Evolutionary conservation across 768 basidiomycete species (phyloP).

Genomic region (Macrolepiota albuminosa): DNA sequence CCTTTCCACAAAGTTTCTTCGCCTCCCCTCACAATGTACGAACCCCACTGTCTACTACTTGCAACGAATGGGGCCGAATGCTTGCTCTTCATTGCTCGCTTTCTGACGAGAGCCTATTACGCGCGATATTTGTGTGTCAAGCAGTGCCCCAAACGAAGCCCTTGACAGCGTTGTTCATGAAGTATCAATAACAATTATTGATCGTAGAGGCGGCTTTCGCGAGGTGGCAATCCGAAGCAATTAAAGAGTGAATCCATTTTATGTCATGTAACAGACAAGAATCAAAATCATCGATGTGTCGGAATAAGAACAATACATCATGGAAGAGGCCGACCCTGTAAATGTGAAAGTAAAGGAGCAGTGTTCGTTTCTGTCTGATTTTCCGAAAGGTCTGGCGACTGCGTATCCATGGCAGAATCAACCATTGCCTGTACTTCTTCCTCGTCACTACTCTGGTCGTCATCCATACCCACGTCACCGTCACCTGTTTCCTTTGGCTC

Average conservation of each 20-base stretch:
- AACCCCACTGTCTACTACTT: background rate
- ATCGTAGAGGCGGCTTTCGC: too few species aligned
- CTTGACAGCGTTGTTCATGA: background rate
- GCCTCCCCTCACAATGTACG: background rate
- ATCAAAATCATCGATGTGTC: background rate
- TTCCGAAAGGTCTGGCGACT: slow-evolving; percentile 16
- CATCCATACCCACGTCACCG: slow-evolving; percentile 19
- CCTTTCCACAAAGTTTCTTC: background rate
- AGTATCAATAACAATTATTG: too few species aligned
- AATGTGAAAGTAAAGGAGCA: background rate
- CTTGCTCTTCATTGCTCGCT: background rate
- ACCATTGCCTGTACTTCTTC: slow-evolving; percentile 29
- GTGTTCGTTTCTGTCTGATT: background rate
- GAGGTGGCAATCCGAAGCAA: too few species aligned
- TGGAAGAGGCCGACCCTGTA: background rate
- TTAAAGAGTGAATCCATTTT: background rate
- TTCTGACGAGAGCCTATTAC: too few species aligned
- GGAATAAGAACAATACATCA: background rate
- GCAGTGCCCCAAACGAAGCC: too few species aligned
- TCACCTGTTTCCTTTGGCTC: slow-evolving; percentile 24
- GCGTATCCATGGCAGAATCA: slow-evolving; percentile 19
- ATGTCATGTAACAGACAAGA: background rate
- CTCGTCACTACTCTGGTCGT: slow-evolving; percentile 18
- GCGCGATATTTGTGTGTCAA: background rate
- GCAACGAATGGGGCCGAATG: too few species aligned